Conservation (phyloP, 2,329 filamentous ascomycete genomes). For the Aspergillus terreus region DNA sequence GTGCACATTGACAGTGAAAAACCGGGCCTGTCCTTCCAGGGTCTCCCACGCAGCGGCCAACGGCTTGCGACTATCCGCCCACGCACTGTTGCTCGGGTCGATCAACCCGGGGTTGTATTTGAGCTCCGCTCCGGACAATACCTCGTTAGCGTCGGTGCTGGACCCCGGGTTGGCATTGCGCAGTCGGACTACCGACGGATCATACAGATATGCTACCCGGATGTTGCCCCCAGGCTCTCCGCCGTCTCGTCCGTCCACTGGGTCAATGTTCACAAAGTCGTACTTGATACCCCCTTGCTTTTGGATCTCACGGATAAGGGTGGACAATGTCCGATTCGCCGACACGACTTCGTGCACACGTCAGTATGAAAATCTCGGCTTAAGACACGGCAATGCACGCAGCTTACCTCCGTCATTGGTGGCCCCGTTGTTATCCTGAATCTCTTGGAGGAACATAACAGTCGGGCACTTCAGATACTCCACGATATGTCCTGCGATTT, state of each 20-base stretch:
- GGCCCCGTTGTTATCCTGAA: conserved; percentile 64
- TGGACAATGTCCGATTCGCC: conserved; percentile 57
- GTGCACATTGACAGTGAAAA: conserved; percentile 72
- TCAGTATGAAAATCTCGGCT: not conserved
- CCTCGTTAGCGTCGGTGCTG: conserved; percentile 53
- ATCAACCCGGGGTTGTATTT: conserved; percentile 68
- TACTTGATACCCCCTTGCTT: conserved; percentile 52
- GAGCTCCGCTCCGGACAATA: conserved; percentile 56
- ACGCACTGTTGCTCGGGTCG: conserved; percentile 59
- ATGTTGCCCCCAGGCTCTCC: conserved; percentile 70
- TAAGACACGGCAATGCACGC: not conserved
- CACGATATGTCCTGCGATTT: conserved; percentile 63
- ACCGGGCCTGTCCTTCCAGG: conserved; percentile 51
- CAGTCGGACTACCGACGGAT: conserved; percentile 57
- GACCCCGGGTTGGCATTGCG: conserved; percentile 56
- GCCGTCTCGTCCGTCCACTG: conserved; percentile 59
- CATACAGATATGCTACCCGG: conserved; percentile 67
- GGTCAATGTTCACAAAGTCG: conserved; percentile 57
- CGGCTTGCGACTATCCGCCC: conserved; percentile 62
- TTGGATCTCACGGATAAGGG: conserved; percentile 53
- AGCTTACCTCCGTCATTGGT: conserved; percentile 54
- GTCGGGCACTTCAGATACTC: conserved; percentile 61
- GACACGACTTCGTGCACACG: conserved; percentile 35
- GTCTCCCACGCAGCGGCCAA: conserved; percentile 64
- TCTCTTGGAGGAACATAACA: conserved; percentile 65